Evolutionary conservation across 805 yeast genomes (phyloP).

Genomic region (Torulaspora maleeae): DNA sequence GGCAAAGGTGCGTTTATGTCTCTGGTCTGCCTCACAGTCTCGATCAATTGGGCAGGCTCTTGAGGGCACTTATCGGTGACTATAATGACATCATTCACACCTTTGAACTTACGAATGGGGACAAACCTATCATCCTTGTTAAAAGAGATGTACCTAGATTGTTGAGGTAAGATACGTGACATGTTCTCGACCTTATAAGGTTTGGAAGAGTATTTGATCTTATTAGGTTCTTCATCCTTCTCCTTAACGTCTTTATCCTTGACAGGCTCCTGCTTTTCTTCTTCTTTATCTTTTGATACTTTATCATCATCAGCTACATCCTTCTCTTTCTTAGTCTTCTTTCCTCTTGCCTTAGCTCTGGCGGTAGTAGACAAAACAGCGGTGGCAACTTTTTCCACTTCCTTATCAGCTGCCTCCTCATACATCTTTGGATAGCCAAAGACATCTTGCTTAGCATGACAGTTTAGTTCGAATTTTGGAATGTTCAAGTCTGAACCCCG

Average conservation of each 20-base stretch:
- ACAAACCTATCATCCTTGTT: constrained; percentile 66
- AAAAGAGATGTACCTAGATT: constrained; percentile 77
- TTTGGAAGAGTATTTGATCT: constrained; percentile 52
- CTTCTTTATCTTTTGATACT: constrained; percentile 17
- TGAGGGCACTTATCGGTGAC: constrained; percentile 59
- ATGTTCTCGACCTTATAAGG: constrained; percentile 72
- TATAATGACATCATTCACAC: constrained; percentile 66
- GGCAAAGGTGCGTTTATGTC: constrained; percentile 63
- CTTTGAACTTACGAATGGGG: constrained; percentile 75
- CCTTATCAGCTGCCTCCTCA: constrained; percentile 73
- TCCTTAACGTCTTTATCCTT: constrained; percentile 27
- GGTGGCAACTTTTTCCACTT: constrained; percentile 82
- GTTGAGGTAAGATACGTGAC: constrained; percentile 86
- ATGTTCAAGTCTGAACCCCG: constrained; percentile 71
- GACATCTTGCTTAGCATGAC: constrained; percentile 72
- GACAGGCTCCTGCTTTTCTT: constrained; percentile 16
- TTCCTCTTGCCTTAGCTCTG: constrained; percentile 89
- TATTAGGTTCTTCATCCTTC: constrained; percentile 31
- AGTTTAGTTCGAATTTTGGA: constrained; percentile 76
- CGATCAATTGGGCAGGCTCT: constrained; percentile 61
- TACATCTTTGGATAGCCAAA: constrained; percentile 88
- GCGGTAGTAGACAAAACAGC: constrained; percentile 94
- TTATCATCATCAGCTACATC: constrained; percentile 39
- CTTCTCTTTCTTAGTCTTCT: constrained; percentile 52
- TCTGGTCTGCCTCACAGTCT: constrained; percentile 76